Percentiles rank a stretch among this genome's conserved stretches.
Evolutionary conservation across 176 grass and related monocot genomes (phyloP).

Genomic region (Thinopyrum elongatum): DNA sequence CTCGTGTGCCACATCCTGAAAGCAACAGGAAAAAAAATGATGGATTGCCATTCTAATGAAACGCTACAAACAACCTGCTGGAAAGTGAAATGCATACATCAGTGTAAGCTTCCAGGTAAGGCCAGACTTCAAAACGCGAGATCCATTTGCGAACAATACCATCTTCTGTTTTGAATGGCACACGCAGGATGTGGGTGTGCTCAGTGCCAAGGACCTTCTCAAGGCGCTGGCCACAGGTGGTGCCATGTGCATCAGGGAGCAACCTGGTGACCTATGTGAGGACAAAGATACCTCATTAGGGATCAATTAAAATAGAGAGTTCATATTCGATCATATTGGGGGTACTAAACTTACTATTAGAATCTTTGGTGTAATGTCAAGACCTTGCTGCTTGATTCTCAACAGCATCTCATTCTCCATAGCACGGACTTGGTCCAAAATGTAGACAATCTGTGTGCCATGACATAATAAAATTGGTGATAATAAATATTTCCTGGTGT

Average conservation of each 20-base stretch:
- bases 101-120: slow-evolving; percentile 72
- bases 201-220: slow-evolving; percentile 84
- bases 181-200: slow-evolving; percentile 77
- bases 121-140: slow-evolving; percentile 83
- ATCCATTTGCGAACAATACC: slow-evolving; percentile 81
- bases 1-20: slow-evolving; percentile 73
- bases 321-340: neutral
- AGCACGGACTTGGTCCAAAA: slow-evolving; percentile 87
- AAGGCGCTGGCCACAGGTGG: slow-evolving; percentile 68
- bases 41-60: neutral
- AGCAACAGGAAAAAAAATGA: neutral
- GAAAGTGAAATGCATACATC: slow-evolving; percentile 43
- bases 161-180: slow-evolving; percentile 67
- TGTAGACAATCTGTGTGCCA: slow-evolving; percentile 65
- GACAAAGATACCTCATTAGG: neutral
- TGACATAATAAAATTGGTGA: neutral
- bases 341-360: slow-evolving; percentile 60
- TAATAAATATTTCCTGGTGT: neutral
- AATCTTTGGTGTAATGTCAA: slow-evolving; percentile 67
- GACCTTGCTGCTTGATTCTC: slow-evolving; percentile 76
- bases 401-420: slow-evolving; percentile 78
- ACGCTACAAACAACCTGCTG: neutral
- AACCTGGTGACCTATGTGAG: slow-evolving; percentile 55
- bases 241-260: slow-evolving; percentile 71
- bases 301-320: neutral